A percentile compares a stretch with the other conserved stretches of the same genome.
phyloP scores from a whole-genome alignment of 805 yeast genomes.

The Candida dajiaensis region DNA sequence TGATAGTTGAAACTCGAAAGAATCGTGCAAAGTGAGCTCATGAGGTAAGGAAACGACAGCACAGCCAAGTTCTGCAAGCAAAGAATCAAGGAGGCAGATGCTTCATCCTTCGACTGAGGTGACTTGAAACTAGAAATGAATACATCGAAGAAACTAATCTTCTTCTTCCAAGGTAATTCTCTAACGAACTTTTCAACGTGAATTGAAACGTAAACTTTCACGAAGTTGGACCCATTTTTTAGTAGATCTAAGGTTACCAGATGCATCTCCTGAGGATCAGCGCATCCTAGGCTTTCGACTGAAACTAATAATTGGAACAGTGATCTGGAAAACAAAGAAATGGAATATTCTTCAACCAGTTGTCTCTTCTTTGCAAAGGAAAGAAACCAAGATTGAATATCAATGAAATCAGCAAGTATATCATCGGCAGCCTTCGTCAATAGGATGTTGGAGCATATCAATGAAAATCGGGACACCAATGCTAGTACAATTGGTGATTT shows the following conservation, averaged over 20 bases:
- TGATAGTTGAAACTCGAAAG: constrained; percentile 3
- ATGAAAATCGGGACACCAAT: constrained; percentile 29
- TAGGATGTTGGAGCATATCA: constrained; percentile 25
- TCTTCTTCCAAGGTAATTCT: constrained; percentile 1
- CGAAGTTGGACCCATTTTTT: constrained; percentile 9
- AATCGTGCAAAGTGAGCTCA: constrained; percentile 8
- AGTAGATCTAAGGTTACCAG: constrained; percentile 1
- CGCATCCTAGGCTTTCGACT: constrained; percentile 16
- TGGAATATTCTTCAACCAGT: constrained; percentile 33
- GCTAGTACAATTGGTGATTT: constrained; percentile 34
- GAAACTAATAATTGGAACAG: constrained; percentile 25
- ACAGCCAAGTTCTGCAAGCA: constrained; percentile 16
- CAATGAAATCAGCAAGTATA: constrained; percentile 38
- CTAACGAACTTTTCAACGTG: neutral
- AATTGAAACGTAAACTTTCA: constrained; percentile 1
- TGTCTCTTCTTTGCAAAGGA: constrained; percentile 34
- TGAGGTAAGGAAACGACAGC: constrained; percentile 18
- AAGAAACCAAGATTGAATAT: constrained; percentile 41
- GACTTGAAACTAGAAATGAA: constrained; percentile 18
- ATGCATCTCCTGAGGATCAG: neutral
- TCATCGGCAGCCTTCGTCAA: constrained; percentile 15
- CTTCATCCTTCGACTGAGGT: constrained; percentile 24
- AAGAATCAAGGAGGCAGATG: constrained; percentile 21
- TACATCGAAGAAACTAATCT: constrained; percentile 18
- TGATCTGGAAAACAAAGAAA: constrained; percentile 27